Base-by-base conservation (phyloP, 495 filamentous ascomycete species). In the Lasiosphaeris hirsuta region DNA sequence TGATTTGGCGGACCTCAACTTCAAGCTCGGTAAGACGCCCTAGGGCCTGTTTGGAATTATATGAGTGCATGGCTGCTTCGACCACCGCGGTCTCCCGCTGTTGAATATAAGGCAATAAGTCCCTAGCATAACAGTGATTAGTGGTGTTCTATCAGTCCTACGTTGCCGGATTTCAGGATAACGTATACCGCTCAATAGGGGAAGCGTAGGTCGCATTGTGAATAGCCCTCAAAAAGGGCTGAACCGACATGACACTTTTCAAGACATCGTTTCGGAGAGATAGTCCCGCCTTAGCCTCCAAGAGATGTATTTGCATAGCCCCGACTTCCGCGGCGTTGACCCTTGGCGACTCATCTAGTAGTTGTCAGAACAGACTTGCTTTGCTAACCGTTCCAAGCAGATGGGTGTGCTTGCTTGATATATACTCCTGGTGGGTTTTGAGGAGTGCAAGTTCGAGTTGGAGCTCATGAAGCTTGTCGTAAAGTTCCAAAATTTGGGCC, bases 171-270 rank as follows among this genome's bases (percentile, higher is more conserved):
- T 14, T 51, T 37, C 51, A 40, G 51, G 51, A 10, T 10, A 50
- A 19, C 53, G 45, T 60, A 30, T 80, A 90, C 89, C 86, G 79
- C 70, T 92, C 88, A 58, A 84, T 73, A 43, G 80, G 79, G 3
- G 81, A 83, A n/a, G 81, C 76, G 44, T 82, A 79, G 3, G 80
- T 84, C 45, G 84, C 87, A 47, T 83, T 73, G 66, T 92, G 88
- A 50, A 91, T 81, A 1, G 90, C 86, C 64, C 89, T 90, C 50
- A 95, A 72, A 46, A 85, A 85, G 9, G 90, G 89, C 63, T 89
- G 86, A 18, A 84, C 82, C 60, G 82, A 81, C 57, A 92, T 70
- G 23, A 88, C 81, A 49, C 76, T 84, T 47, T 84, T 81, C 10
- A 87, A 71, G n/a, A 89, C 81, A 59, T 81, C 83, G 62, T 83